Base-by-base conservation (phyloP, 2,329 filamentous ascomycete genomes). In the Trichophyton mentagrophytes region DNA sequence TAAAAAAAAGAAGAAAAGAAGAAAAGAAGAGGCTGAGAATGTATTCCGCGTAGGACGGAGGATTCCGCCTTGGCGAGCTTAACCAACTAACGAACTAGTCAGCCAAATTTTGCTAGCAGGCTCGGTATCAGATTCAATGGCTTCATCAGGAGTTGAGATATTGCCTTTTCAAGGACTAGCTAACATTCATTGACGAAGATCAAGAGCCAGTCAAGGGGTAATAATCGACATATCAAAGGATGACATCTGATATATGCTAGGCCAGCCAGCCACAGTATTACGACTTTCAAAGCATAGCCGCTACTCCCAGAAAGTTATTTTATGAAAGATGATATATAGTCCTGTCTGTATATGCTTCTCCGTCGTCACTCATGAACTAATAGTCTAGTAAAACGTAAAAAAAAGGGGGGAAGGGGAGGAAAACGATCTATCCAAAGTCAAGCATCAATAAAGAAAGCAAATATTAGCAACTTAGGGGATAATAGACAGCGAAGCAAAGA, bases 341-440 rank as follows among this genome's bases (percentile, higher is more conserved):
- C 56, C 36, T n/a, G 33, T 58, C 36, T n/a, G 33, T 58, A 42
- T 57, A 38, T 58, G 36, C 30, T 44, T 58, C 40, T 57, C 13
- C 15, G 30, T 58, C 56, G 22, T 47, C 38, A 47, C 38, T 44
- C 42, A 36, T 58, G 40, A 58, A 47, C 36, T 46, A 47, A 58
- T 47, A 46, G 40, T 33, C 57, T 42, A 44, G 27, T 47, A 27
- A 44, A 36, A 30, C 11, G 33, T 44, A 55, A 55, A 36, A 55
- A 33, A n/a, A 44, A 2, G 42, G 5, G 42, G 17, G n/a, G 15
- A 15, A 57, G 55, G 36, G 13, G 25, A 36, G 15, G 55, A 58
- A 33, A 47, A 22, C 40, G 25, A 46, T 44, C 40, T 44, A 58
- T 58, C 40, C 40, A 58, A 58, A 33, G 20, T 8, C 33, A 58